These are phyloP conservation scores for Penicillium sp. DNA, from an alignment of 2,329 filamentous ascomycete species.

Conservation along the genomic window DNA sequence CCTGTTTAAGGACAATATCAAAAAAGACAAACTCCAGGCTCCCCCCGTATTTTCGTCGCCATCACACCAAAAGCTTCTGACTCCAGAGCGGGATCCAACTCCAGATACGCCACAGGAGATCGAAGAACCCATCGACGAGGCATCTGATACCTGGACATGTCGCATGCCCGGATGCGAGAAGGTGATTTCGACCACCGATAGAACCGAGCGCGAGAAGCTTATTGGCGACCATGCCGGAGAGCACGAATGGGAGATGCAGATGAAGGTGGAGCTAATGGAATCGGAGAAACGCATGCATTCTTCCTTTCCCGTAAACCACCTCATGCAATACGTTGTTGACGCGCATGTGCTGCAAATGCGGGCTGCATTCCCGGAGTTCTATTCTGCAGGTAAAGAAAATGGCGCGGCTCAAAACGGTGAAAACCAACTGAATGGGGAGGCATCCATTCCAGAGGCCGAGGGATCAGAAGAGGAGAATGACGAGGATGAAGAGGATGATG, in stretches of 20 bases:
- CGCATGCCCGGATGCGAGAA: constrained; percentile 23
- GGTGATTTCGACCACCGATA: constrained; percentile 11
- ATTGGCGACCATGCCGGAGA: constrained; percentile 23
- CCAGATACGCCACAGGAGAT: background rate
- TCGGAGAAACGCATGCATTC: constrained; percentile 25
- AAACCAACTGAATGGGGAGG: background rate
- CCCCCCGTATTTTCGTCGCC: background rate
- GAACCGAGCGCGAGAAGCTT: constrained; percentile 19
- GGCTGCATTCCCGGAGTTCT: constrained; percentile 24
- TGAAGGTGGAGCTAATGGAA: constrained; percentile 26
- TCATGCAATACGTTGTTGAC: constrained; percentile 24
- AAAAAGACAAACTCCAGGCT: constrained; percentile 6
- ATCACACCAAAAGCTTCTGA: background rate
- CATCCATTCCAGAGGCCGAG: background rate
- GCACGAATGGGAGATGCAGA: constrained; percentile 26
- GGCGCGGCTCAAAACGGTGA: background rate
- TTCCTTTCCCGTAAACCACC: constrained; percentile 20
- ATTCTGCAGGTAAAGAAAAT: constrained; percentile 5
- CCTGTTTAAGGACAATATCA: constrained; percentile 16
- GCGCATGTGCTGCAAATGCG: constrained; percentile 26
- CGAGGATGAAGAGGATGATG: constrained; percentile 2
- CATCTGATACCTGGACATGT: constrained; percentile 17
- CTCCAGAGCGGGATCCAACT: constrained; percentile 4
- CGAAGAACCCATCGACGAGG: constrained; percentile 3
- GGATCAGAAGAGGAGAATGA: background rate